These are phyloP conservation scores for Cercophora scortea DNA, from an alignment of 495 filamentous ascomycete species.

Conservation along the genomic window DNA sequence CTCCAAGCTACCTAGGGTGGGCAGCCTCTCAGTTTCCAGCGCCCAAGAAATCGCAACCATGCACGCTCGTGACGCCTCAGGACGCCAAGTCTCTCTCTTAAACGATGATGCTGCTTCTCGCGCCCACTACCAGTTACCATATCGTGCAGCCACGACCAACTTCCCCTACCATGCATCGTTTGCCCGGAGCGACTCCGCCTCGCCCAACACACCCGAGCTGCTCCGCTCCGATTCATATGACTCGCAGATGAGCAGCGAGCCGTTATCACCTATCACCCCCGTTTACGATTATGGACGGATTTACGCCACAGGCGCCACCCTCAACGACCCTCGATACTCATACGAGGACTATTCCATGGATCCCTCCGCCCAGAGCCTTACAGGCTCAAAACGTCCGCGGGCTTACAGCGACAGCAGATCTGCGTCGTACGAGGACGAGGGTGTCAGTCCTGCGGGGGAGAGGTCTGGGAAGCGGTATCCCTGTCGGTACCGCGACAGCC, in stretches of 20 bases:
- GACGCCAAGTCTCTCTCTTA: conserved; percentile 44
- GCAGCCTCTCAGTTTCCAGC: too few species aligned
- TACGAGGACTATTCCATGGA: conserved; percentile 30
- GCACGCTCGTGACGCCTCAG: conserved; percentile 42
- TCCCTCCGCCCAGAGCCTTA: conserved; percentile 20
- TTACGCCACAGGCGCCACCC: conserved; percentile 5
- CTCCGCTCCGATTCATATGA: conserved; percentile 47
- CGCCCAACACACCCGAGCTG: conserved; percentile 40
- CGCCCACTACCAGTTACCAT: conserved; percentile 2
- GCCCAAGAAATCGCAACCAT: conserved; percentile 19
- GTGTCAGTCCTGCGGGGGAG: conserved; percentile 28
- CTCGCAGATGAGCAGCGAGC: conserved; percentile 42
- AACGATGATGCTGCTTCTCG: conserved; percentile 36
- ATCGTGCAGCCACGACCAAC: conserved; percentile 3
- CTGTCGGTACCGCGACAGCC: conserved; percentile 55
- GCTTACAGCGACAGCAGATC: conserved; percentile 19
- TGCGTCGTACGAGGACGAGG: conserved; percentile 30
- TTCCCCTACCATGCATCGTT: background rate
- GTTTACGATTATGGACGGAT: conserved; percentile 26
- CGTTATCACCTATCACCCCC: conserved; percentile 42
- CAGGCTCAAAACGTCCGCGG: conserved; percentile 24
- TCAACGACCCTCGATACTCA: conserved; percentile 15
- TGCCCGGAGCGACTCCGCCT: conserved; percentile 24
- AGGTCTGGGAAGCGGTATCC: conserved; percentile 53
- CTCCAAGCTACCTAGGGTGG: too few species aligned